Percentiles rank a stretch among this genome's conserved stretches.
Conservation (phyloP, 331 rosid genomes). For the Quercus phellos region DNA sequence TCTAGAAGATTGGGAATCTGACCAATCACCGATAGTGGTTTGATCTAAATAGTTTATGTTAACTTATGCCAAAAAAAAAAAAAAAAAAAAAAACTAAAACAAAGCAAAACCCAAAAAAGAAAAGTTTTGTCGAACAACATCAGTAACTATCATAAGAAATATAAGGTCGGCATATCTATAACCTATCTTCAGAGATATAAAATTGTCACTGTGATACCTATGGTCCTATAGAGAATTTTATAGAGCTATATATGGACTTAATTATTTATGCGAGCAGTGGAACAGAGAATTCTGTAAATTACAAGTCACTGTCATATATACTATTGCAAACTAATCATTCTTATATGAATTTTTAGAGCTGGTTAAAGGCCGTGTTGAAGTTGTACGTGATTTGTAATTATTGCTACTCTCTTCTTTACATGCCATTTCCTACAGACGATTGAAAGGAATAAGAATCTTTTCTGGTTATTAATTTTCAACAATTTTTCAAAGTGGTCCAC, state of each 20-base stretch:
- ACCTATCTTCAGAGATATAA: not conserved
- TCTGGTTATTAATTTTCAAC: not conserved
- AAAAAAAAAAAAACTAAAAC: too few relatives aligned
- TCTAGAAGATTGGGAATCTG: slow-evolving; percentile 3
- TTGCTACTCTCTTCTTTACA: slow-evolving; percentile 18
- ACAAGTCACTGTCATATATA: not conserved
- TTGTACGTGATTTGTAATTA: slow-evolving; percentile 36
- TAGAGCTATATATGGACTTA: slow-evolving; percentile 18
- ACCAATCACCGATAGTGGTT: not conserved
- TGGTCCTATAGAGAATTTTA: not conserved
- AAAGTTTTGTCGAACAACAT: not conserved
- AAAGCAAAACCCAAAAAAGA: too few relatives aligned
- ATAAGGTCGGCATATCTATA: slow-evolving; percentile 22
- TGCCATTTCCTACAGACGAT: slow-evolving; percentile 18
- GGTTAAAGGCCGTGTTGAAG: not conserved
- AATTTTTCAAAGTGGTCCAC: slow-evolving; percentile 36
- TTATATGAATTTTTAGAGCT: not conserved
- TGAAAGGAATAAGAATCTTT: slow-evolving; percentile 12
- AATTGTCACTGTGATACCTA: not conserved
- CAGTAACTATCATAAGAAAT: slow-evolving; percentile 13
- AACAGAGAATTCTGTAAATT: not conserved
- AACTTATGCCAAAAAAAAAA: not conserved
- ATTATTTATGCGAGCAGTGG: slow-evolving; percentile 22
- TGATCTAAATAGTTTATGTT: slow-evolving; percentile 3
- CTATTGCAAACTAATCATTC: not conserved